Conservation (phyloP, 129 eudicot genomes). For the Dittrichia graveolens region DNA sequence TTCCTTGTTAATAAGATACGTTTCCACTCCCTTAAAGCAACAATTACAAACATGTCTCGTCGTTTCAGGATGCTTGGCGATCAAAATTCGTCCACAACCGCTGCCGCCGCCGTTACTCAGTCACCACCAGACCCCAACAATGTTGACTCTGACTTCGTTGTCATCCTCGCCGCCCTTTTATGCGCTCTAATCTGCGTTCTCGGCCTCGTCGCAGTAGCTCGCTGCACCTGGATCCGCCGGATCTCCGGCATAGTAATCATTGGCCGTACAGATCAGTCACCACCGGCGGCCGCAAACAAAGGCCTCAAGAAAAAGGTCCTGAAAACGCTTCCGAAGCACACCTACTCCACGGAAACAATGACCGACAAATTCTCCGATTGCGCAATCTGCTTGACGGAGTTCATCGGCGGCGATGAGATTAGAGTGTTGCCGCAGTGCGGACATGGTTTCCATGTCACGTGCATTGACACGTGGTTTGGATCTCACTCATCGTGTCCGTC, state of each 20-base stretch:
- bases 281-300: conserved; percentile 63
- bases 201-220: conserved; percentile 80
- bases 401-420: conserved; percentile 63
- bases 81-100: conserved; percentile 36
- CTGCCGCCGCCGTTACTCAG: conserved; percentile 5
- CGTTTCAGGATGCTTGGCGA: conserved; percentile 45
- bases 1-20: conserved; percentile 18
- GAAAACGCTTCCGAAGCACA: conserved; percentile 57
- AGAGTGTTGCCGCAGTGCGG: conserved; percentile 77
- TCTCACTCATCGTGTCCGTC: conserved; percentile 87
- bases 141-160: conserved; percentile 61
- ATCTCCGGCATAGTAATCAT: conserved; percentile 39
- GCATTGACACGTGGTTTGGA: conserved; percentile 85
- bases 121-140: conserved; percentile 15
- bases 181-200: conserved; percentile 84
- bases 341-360: conserved; percentile 41
- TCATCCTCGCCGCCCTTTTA: conserved; percentile 80
- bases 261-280: conserved; percentile 24
- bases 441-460: conserved; percentile 64
- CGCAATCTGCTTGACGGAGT: conserved; percentile 76
- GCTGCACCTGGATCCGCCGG: conserved; percentile 83
- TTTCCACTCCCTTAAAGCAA: conserved; percentile 10
- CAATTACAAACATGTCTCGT: conserved; percentile 37
- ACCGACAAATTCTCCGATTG: conserved; percentile 56
- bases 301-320: conserved; percentile 78